Base-by-base conservation (phyloP, 179 eudicot species). In the Camellia oleifera region DNA sequence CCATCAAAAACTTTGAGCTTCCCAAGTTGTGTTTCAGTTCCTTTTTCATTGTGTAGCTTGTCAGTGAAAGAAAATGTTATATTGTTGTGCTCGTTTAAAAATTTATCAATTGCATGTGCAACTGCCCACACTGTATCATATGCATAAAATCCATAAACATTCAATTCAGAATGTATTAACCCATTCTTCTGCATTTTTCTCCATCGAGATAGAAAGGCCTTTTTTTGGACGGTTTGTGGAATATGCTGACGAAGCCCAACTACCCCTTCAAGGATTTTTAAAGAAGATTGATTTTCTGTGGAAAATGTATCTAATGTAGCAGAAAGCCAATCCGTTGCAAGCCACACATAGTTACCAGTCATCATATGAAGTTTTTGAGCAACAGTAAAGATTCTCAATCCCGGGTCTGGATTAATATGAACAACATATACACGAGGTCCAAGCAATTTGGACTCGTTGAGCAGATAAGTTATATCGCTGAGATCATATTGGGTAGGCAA, bases 291-390 rank as follows among this genome's bases (percentile, higher is more conserved):
- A 78, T 78, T 77, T n/a, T 48, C 53, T 40, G 79, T 68, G 50
- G 76, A n/a, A 54, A 74, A 18, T 17, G 86, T 72, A 69, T 83
- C 87, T 77, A 87, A 71, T 48, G 82, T 77, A 72, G 85, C 60
- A 65, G 85, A 53, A 64, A 87, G 83, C 89, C 87, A 87, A 81
- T 83, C 83, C 2, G 89, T 84, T 13, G 83, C 82, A 62, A 87
- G 69, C 89, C 89, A 87, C 32, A 81, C 89, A 79, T 82, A 82
- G 46, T 79, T 77, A 6, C 72, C 76, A 5, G 79, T 71, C 77
- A 82, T 76, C 89, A 87, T 87, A 44, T 76, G 58, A 26, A 87
- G 81, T 54, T 79, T 46, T 18, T 69, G 45, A 3, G 87, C 89
- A 42, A 76, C 18, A 3, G 48, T 40, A 42, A 87, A 83, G 18